Percentiles rank a stretch among this genome's conserved stretches.
These are phyloP conservation scores for Boletus tylopilopsis DNA, from an alignment of 768 basidiomycete species.

Conservation along the genomic window DNA sequence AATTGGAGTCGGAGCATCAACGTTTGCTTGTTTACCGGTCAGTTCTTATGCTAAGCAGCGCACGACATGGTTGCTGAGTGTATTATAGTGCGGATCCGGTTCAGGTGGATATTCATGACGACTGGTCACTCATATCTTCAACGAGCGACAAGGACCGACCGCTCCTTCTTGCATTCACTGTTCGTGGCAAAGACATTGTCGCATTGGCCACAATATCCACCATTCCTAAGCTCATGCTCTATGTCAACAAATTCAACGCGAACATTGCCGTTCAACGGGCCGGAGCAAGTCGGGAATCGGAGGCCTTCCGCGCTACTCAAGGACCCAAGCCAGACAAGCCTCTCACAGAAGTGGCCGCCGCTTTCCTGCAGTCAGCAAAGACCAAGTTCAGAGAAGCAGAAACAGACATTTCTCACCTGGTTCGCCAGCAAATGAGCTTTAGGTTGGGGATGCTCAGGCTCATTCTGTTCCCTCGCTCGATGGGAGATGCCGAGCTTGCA, in stretches of 20 bases:
- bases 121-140: slow-evolving; percentile 62
- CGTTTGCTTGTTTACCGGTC: slow-evolving; percentile 73
- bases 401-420: slow-evolving; percentile 51
- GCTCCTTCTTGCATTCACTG: slow-evolving; percentile 69
- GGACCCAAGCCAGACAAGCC: slow-evolving; percentile 75
- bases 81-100: slow-evolving; percentile 69
- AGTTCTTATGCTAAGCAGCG: slow-evolving; percentile 17
- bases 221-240: slow-evolving; percentile 71
- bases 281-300: slow-evolving; percentile 76
- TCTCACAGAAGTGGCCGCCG: slow-evolving; percentile 80
- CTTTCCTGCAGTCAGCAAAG: slow-evolving; percentile 74
- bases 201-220: slow-evolving; percentile 70
- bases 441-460: slow-evolving; percentile 61
- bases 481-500: slow-evolving; percentile 74
- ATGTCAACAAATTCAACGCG: slow-evolving; percentile 68
- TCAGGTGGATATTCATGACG: slow-evolving; percentile 69
- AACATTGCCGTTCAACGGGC: slow-evolving; percentile 71
- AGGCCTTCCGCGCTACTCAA: slow-evolving; percentile 70
- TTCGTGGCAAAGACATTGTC: slow-evolving; percentile 65
- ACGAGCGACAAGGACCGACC: slow-evolving; percentile 42
- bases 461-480: slow-evolving; percentile 74
- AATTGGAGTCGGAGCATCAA: slow-evolving; percentile 75
- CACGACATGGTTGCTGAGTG: slow-evolving; percentile 2
- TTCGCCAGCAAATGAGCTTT: slow-evolving; percentile 74
- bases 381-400: slow-evolving; percentile 69